Conservation (phyloP, 2,329 filamentous ascomycete species). For the Decorospora gaudefroyi region DNA sequence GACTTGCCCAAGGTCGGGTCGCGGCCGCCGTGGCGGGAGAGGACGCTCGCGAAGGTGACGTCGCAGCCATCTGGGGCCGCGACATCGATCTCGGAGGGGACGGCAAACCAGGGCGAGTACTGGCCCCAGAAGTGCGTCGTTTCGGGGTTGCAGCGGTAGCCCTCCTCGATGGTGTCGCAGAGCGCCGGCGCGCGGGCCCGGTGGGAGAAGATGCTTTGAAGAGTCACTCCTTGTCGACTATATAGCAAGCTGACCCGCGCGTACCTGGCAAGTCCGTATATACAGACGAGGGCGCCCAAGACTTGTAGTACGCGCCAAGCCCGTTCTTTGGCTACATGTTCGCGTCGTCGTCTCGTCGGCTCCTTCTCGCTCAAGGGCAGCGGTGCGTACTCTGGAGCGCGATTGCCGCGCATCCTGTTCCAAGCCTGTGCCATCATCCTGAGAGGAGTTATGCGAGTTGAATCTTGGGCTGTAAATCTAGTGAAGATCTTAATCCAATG, state of each 20-base stretch:
- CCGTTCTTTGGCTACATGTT: conserved; percentile 14
- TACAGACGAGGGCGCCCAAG: conserved; percentile 21
- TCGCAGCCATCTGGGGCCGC: conserved; percentile 69
- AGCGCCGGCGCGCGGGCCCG: conserved; percentile 31
- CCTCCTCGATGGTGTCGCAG: conserved; percentile 60
- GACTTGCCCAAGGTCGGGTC: conserved; percentile 76
- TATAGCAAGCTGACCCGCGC: neutral
- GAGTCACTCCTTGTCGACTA: conserved; percentile 15
- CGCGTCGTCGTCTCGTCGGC: conserved; percentile 23
- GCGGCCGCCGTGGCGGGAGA: conserved; percentile 83
- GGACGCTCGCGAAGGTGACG: conserved; percentile 77
- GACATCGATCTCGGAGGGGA: conserved; percentile 66
- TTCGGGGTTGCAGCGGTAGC: conserved; percentile 65
- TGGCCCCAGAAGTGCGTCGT: conserved; percentile 79
- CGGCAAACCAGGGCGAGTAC: conserved; percentile 82
- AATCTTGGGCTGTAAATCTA: too few relatives aligned
- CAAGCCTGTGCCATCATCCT: conserved; percentile 35
- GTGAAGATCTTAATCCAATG: too few relatives aligned
- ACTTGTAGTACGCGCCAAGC: conserved; percentile 25
- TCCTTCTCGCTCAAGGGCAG: conserved; percentile 43
- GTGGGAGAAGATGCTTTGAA: conserved; percentile 22
- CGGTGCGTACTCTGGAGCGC: conserved; percentile 31
- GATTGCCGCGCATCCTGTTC: conserved; percentile 35
- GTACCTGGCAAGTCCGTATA: conserved; percentile 38
- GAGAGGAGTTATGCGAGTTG: too few relatives aligned